Evolutionary conservation across 108 stramenopile genomes (phyloP).

Genomic region (Nitzschia putrida): DNA sequence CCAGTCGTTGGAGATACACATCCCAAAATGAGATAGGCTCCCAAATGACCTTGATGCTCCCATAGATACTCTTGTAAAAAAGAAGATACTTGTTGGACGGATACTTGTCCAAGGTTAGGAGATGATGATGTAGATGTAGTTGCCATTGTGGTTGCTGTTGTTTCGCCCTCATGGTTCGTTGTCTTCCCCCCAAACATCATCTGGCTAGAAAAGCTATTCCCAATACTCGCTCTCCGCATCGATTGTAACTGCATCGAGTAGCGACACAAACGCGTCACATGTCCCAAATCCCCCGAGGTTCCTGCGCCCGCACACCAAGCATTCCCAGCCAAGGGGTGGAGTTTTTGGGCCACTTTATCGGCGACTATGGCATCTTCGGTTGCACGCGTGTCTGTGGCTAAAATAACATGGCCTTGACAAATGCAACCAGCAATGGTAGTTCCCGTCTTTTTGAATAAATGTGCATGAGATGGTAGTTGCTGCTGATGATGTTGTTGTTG

Average conservation of each 20-base stretch:
- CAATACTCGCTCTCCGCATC: conserved; percentile 20
- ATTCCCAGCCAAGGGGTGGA: conserved; percentile 58
- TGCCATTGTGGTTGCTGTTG: not conserved
- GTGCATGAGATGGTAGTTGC: not conserved
- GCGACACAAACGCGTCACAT: conserved; percentile 53
- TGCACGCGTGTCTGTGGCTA: conserved; percentile 83
- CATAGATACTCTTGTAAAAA: conserved; percentile 60
- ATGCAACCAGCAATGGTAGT: conserved; percentile 72
- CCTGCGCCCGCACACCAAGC: conserved; percentile 81
- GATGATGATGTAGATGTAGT: too few relatives aligned
- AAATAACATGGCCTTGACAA: conserved; percentile 36
- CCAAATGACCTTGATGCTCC: conserved; percentile 49
- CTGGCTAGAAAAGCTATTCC: conserved; percentile 15
- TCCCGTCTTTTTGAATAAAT: conserved; percentile 51
- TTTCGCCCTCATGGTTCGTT: not conserved
- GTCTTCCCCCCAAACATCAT: too few relatives aligned
- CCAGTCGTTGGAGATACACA: conserved; percentile 41
- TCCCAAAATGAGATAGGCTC: conserved; percentile 78
- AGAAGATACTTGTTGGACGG: conserved; percentile 42
- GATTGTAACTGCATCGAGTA: conserved; percentile 39
- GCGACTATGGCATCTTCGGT: conserved; percentile 78
- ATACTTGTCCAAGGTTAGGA: not conserved
- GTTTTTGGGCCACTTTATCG: conserved; percentile 71
- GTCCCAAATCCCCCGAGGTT: conserved; percentile 82
- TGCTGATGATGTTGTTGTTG: not conserved